phyloP scores from a whole-genome alignment of 352 stramenopile genomes.

The Globisporangium nagaii region DNA sequence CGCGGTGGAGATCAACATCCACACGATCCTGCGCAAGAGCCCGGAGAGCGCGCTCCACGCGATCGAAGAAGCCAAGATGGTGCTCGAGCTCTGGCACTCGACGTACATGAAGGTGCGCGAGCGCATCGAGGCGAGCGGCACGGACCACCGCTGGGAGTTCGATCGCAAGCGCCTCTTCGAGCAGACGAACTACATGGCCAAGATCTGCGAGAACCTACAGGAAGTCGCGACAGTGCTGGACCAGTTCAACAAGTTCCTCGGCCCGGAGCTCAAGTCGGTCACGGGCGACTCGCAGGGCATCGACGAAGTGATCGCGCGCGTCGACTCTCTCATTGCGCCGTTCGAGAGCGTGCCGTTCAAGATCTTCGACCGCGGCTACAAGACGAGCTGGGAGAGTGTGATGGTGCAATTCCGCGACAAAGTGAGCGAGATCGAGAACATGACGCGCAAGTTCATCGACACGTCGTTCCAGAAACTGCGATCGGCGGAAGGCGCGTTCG shows the following conservation, averaged over 20 bases:
- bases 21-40: slow-evolving; percentile 80
- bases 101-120: slow-evolving; percentile 95
- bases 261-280: slow-evolving; percentile 93
- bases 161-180: slow-evolving; percentile 93
- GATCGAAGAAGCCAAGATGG: slow-evolving; percentile 89
- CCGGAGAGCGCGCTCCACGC: slow-evolving; percentile 72
- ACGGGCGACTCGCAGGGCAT: slow-evolving; percentile 93
- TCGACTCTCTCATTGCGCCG: slow-evolving; percentile 78
- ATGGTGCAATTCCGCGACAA: slow-evolving; percentile 93
- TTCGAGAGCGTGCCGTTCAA: slow-evolving; percentile 90
- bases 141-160: slow-evolving; percentile 95
- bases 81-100: slow-evolving; percentile 91
- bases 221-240: slow-evolving; percentile 92
- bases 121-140: slow-evolving; percentile 92
- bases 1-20: slow-evolving; percentile 87
- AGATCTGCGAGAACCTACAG: slow-evolving; percentile 92
- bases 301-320: slow-evolving; percentile 89
- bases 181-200: slow-evolving; percentile 96
- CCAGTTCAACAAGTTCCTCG: slow-evolving; percentile 95
- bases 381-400: slow-evolving; percentile 92
- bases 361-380: slow-evolving; percentile 93
- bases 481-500: slow-evolving; percentile 92
- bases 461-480: slow-evolving; percentile 94
- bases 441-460: slow-evolving; percentile 95
- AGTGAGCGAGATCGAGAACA: slow-evolving; percentile 93